Evolutionary conservation across 2,329 filamentous ascomycete genomes (phyloP).

Genomic region (Aureobasidium melanogenum): DNA sequence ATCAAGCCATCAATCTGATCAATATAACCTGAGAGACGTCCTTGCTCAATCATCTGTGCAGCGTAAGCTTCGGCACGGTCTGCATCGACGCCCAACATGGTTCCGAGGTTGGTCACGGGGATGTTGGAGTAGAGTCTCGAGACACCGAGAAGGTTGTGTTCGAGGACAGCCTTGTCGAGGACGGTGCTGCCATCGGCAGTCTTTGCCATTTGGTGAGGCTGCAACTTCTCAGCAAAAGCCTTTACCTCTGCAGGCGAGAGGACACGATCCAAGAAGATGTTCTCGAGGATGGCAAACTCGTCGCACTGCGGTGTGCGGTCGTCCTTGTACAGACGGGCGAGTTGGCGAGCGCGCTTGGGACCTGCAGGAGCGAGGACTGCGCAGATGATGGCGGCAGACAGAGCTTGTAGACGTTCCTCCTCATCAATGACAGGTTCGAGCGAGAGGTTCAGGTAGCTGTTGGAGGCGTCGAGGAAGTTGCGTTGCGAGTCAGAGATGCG

Average conservation of each 20-base stretch:
- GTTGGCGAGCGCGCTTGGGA: conserved; percentile 67
- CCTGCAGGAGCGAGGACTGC: conserved; percentile 88
- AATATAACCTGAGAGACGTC: conserved; percentile 75
- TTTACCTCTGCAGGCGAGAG: conserved; percentile 74
- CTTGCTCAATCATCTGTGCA: conserved; percentile 92
- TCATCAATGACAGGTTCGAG: conserved; percentile 71
- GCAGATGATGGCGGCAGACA: conserved; percentile 82
- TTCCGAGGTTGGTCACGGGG: conserved; percentile 58
- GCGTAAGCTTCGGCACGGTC: conserved; percentile 86
- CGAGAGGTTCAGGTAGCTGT: conserved; percentile 82
- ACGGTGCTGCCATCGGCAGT: conserved; percentile 90
- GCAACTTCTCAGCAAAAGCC: conserved; percentile 71
- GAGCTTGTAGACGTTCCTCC: conserved; percentile 73
- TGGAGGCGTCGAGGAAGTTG: conserved; percentile 77
- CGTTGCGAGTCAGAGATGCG: conserved; percentile 87
- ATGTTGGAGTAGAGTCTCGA: conserved; percentile 51
- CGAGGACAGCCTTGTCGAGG: conserved; percentile 83
- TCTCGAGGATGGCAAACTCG: conserved; percentile 85
- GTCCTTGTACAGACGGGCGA: conserved; percentile 87
- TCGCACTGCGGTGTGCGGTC: conserved; percentile 67
- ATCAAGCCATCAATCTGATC: conserved; percentile 88
- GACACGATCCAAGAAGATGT: conserved; percentile 90
- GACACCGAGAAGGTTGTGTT: conserved; percentile 87
- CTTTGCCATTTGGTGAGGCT: conserved; percentile 80
- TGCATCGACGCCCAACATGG: conserved; percentile 66